A percentile compares a stretch with the other conserved stretches of the same genome.
These are phyloP conservation scores for Sporothrix sp. DNA, from an alignment of 2,329 filamentous ascomycete genomes.

Conservation along the genomic window DNA sequence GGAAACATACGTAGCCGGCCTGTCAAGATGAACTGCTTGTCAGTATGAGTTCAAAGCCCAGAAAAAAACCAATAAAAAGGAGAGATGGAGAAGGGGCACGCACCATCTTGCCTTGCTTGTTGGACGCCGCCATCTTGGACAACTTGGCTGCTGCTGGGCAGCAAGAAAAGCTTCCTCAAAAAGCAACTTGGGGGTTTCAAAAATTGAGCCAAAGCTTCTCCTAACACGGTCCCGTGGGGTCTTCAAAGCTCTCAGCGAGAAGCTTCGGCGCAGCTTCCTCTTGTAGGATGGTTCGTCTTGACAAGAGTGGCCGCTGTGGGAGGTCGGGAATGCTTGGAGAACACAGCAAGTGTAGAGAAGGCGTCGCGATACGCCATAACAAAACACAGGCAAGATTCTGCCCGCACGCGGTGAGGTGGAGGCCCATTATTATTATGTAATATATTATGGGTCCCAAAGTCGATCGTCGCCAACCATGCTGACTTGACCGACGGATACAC, in stretches of 20 bases:
- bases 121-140: slow-evolving; percentile 54
- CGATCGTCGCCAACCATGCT: slow-evolving; percentile 14
- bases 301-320: slow-evolving; percentile 9
- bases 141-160: slow-evolving; percentile 1
- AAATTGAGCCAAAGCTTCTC: slow-evolving; percentile 13
- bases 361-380: slow-evolving; percentile 6
- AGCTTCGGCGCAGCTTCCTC: slow-evolving; percentile 14
- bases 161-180: background rate
- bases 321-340: slow-evolving; percentile 1
- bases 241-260: slow-evolving; percentile 11
- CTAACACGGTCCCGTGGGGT: background rate
- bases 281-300: slow-evolving; percentile 3
- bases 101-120: slow-evolving; percentile 99
- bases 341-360: background rate
- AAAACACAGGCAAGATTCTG: slow-evolving; percentile 9
- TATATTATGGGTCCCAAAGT: background rate
- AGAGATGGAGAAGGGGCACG: slow-evolving; percentile 33
- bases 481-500: background rate
- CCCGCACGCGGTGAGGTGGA: background rate
- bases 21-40: slow-evolving; percentile 24
- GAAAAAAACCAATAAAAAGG: background rate
- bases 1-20: slow-evolving; percentile 59
- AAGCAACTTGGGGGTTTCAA: slow-evolving; percentile 8
- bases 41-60: background rate
- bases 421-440: background rate